A percentile compares a stretch with the other conserved stretches of the same genome.
Evolutionary conservation across 179 eudicot species (phyloP).

Genomic region (Silene coronaria): DNA sequence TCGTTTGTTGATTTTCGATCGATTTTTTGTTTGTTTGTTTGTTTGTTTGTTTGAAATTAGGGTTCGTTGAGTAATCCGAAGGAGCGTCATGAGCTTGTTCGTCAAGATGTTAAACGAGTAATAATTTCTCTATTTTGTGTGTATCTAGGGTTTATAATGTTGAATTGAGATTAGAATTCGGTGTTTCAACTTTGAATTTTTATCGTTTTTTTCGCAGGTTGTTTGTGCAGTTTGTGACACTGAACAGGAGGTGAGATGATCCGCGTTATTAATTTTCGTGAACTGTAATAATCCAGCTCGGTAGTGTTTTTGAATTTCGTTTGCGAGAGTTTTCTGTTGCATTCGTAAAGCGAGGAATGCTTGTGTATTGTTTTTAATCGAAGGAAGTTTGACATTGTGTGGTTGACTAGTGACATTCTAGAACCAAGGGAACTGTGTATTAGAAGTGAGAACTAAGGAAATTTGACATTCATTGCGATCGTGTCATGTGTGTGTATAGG

Average conservation of each 20-base stretch:
- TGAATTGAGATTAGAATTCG: neutral
- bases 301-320: neutral
- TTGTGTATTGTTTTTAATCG: neutral
- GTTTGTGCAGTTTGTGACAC: slow-evolving; percentile 67
- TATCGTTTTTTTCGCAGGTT: slow-evolving; percentile 40
- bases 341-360: neutral
- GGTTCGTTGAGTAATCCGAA: slow-evolving; percentile 46
- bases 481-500: slow-evolving; percentile 31
- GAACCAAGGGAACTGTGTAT: neutral
- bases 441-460: neutral
- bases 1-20: no score
- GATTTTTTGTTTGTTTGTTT: slow-evolving; percentile 13
- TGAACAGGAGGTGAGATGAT: slow-evolving; percentile 55
- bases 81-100: slow-evolving; percentile 69
- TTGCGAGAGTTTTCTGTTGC: neutral
- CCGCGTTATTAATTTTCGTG: neutral
- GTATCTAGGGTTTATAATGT: neutral
- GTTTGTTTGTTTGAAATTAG: slow-evolving; percentile 31
- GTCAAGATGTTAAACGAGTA: slow-evolving; percentile 64
- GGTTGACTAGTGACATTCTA: neutral
- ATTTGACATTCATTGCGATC: neutral
- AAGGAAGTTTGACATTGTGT: neutral
- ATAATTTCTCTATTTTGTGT: slow-evolving; percentile 21
- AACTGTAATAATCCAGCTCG: neutral
- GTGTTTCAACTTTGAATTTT: neutral